These are phyloP conservation scores for Triticum dicoccoides DNA, from an alignment of 176 grass and related monocot genomes.

Conservation along the genomic window DNA sequence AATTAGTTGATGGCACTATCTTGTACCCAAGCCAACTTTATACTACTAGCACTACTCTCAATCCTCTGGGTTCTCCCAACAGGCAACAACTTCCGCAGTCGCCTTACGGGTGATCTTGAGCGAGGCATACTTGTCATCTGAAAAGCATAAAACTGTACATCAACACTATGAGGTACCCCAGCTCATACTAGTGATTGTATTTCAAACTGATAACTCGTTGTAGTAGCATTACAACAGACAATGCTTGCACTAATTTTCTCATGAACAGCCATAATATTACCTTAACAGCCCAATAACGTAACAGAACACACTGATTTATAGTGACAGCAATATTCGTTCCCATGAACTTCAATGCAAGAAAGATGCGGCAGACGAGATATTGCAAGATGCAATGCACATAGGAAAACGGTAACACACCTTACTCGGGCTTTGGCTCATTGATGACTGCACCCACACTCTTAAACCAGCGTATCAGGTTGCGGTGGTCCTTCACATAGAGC, in stretches of 20 bases:
- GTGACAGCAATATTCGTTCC: background rate
- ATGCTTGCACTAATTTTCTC: background rate
- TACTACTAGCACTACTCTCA: background rate
- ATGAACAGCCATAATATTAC: background rate
- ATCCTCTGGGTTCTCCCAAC: background rate
- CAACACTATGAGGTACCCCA: background rate
- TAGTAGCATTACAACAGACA: background rate
- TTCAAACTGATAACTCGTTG: background rate
- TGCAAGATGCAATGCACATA: background rate
- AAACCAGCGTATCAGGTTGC: conserved; percentile 88
- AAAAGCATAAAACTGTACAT: background rate
- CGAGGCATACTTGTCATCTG: conserved; percentile 16
- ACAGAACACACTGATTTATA: background rate
- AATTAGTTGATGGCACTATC: background rate
- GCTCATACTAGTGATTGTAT: too few species aligned
- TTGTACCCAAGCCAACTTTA: background rate
- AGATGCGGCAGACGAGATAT: background rate
- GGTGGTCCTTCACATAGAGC: conserved; percentile 98
- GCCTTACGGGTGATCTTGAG: background rate
- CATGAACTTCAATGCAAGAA: background rate
- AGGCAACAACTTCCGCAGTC: background rate
- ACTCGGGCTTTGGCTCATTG: conserved; percentile 52
- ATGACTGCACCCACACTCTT: conserved; percentile 68
- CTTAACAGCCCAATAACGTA: background rate
- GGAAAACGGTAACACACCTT: conserved; percentile 23